Base-by-base conservation (phyloP, 352 stramenopile genomes). In the Globisporangium cederbergense region DNA sequence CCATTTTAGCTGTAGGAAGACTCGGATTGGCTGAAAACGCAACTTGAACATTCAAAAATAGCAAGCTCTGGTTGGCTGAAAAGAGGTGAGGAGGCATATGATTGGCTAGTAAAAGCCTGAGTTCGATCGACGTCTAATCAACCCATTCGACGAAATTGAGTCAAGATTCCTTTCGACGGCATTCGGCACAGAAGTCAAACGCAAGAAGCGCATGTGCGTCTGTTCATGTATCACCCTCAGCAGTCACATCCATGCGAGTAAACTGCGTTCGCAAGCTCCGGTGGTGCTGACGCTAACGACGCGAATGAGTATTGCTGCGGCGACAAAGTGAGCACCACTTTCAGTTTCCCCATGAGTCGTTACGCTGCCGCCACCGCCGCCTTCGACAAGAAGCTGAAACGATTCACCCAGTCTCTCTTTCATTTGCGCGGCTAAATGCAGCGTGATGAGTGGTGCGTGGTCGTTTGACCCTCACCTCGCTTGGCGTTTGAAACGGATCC, bases 61-160 rank as follows among this genome's bases (percentile, higher is more conserved):
- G 13, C 13, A 6, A 1, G 7, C 6, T 40, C 2, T 61, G 40
- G 25, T 61, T 61, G 55, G 55, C 8, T 43, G 14, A 61, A 61
- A 60, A 61, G 5, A 28, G 3, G 13, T 11, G 11, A 42, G 3
- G 9, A 3, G 10, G 2, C 4, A 13, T 52, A 0, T 36, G 25
- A 61, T 61, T 61, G 55, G 55, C 28, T 25, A 25, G 22, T 40
- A 52, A 61, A 42, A 40, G 7, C 9, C 38, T 56, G 50, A 34
- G 38, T 56, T 51, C 13, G 9, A 25, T 2, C 1, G 8, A 57
- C 52, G 52, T 58, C 52, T 18, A 58, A 58, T 58, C 25, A 52
- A 22, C 34, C 4, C 3, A 38, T 61, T 61, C 16, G 55, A 61
- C 55, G 55, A 43, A 40, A 43, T 4, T 22, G 51, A 22, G 16